These are phyloP conservation scores for Talaromyces thailandensis DNA, from an alignment of 495 filamentous ascomycete genomes.

Conservation along the genomic window DNA sequence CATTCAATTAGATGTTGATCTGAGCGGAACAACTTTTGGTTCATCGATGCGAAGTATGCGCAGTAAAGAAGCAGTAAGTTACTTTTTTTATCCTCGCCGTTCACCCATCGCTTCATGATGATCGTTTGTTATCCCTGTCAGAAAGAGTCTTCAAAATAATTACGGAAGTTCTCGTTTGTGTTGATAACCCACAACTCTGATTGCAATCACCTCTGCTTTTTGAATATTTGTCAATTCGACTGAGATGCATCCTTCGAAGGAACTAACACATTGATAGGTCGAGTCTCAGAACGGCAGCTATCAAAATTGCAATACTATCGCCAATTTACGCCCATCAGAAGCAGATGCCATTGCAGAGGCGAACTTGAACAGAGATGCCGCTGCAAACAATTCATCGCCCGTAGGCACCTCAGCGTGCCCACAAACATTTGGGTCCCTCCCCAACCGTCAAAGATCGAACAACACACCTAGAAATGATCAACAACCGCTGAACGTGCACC, in stretches of 20 bases:
- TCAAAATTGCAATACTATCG: background rate
- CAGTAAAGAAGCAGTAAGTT: conserved; percentile 8
- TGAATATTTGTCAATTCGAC: conserved; percentile 5
- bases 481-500: background rate
- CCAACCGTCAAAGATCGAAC: conserved; percentile 16
- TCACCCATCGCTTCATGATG: conserved; percentile 55
- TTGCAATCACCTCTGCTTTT: conserved; percentile 21
- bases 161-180: conserved; percentile 35
- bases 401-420: background rate
- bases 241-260: conserved; percentile 1
- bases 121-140: conserved; percentile 98
- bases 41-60: background rate
- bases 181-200: conserved; percentile 67
- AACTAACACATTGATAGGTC: background rate
- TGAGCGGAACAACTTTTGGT: conserved; percentile 52
- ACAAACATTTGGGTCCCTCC: conserved; percentile 16
- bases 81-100: background rate
- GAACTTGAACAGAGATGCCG: background rate
- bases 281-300: background rate
- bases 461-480: background rate
- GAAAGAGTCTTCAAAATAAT: conserved; percentile 40
- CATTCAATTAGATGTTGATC: conserved; percentile 85
- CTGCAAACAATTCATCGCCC: background rate
- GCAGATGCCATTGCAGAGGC: conserved; percentile 1
- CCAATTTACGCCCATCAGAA: background rate